Conservation (phyloP, 352 stramenopile species). For the Globisporangium irregulare region DNA sequence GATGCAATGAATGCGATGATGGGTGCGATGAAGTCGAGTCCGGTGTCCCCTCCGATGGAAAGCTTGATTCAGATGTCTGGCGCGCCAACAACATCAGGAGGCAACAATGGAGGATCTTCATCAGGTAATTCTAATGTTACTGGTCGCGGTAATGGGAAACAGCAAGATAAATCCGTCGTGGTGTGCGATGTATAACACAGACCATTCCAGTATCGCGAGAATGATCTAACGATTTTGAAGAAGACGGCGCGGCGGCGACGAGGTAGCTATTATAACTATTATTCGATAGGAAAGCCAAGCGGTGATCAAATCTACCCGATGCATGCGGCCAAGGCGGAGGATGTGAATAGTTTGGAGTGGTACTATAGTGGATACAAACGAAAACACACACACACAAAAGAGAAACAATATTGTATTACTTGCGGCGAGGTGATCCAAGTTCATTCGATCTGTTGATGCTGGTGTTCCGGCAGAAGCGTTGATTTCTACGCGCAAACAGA, state of each 20-base stretch:
- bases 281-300: slow-evolving; percentile 11
- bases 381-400: slow-evolving; percentile 13
- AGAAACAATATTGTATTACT: slow-evolving; percentile 20
- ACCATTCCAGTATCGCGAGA: slow-evolving; percentile 14
- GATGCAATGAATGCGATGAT: slow-evolving; percentile 18
- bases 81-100: slow-evolving; percentile 8
- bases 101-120: slow-evolving; percentile 8
- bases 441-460: not conserved
- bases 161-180: slow-evolving; percentile 22
- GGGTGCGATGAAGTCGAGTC: slow-evolving; percentile 25
- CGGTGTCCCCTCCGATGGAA: slow-evolving; percentile 31
- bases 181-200: slow-evolving; percentile 23
- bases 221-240: slow-evolving; percentile 17
- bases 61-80: slow-evolving; percentile 31
- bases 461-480: not conserved
- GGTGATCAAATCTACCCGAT: slow-evolving; percentile 8
- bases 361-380: slow-evolving; percentile 35
- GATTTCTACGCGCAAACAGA: slow-evolving; percentile 7
- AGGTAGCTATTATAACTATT: slow-evolving; percentile 26
- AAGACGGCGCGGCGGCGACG: slow-evolving; percentile 7
- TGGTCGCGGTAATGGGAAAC: slow-evolving; percentile 14
- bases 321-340: slow-evolving; percentile 5
- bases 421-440: not conserved
- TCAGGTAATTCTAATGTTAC: slow-evolving; percentile 17
- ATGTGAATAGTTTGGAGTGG: slow-evolving; percentile 53